phyloP scores from a whole-genome alignment of 306 rosid species.

The Elaeagnus macrophylla region DNA sequence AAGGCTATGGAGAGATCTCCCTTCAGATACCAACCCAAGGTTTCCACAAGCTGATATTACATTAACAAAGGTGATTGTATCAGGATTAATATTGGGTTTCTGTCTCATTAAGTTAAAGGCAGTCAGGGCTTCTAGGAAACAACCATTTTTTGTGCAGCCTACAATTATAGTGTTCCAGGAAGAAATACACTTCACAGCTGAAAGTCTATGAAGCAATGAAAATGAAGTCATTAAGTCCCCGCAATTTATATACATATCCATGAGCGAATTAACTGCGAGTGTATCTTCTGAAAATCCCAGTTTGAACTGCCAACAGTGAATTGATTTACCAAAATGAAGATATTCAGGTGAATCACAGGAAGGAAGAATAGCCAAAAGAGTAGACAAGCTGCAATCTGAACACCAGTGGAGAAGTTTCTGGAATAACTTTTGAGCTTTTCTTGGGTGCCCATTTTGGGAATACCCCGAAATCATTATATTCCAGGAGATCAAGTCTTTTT shows the following conservation, averaged over 20 bases:
- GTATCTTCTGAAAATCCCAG: slow-evolving; percentile 35
- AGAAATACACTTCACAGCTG: slow-evolving; percentile 23
- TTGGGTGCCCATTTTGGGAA: slow-evolving; percentile 33
- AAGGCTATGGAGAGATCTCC: slow-evolving; percentile 41
- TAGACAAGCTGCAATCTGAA: slow-evolving; percentile 28
- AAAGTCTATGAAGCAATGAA: slow-evolving; percentile 34
- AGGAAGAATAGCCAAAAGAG: slow-evolving; percentile 37
- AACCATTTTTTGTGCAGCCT: slow-evolving; percentile 28
- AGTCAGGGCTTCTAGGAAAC: slow-evolving; percentile 30
- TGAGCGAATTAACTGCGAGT: slow-evolving; percentile 35
- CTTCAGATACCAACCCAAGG: slow-evolving; percentile 29
- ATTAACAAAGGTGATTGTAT: slow-evolving; percentile 42
- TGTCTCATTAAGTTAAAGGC: slow-evolving; percentile 35
- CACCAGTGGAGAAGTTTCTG: slow-evolving; percentile 24
- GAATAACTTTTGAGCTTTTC: slow-evolving; percentile 38
- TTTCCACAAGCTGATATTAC: slow-evolving; percentile 45
- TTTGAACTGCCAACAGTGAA: slow-evolving; percentile 56
- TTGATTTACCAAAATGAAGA: slow-evolving; percentile 40
- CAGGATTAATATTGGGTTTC: slow-evolving; percentile 26
- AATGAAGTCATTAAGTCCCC: slow-evolving; percentile 34
- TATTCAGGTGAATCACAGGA: slow-evolving; percentile 32
- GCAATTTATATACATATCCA: slow-evolving; percentile 43
- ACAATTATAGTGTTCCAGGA: slow-evolving; percentile 50
- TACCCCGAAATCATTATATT: slow-evolving; percentile 56
- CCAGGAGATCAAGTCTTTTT: slow-evolving; percentile 51